Conservation (phyloP, 768 basidiomycete species). For the Suillus decipiens region DNA sequence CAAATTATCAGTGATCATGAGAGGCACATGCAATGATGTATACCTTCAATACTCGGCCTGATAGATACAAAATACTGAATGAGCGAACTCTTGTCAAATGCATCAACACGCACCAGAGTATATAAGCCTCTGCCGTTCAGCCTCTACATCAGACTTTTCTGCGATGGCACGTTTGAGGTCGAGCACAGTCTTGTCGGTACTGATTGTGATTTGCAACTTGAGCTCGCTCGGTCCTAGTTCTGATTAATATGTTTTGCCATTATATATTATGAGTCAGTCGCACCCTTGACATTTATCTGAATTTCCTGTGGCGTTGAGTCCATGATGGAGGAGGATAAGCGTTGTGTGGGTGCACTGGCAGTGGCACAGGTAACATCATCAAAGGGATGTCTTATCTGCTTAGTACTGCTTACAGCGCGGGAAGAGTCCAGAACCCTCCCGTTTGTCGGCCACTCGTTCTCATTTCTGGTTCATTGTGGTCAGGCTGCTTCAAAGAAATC, state of each 20-base stretch:
- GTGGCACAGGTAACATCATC: conserved; percentile 1
- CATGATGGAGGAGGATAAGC: conserved; percentile 42
- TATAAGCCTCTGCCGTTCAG: conserved; percentile 87
- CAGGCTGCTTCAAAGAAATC: neutral
- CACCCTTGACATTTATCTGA: conserved; percentile 73
- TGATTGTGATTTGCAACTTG: conserved; percentile 86
- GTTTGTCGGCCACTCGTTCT: neutral
- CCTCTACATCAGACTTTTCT: conserved; percentile 79
- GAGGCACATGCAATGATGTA: neutral
- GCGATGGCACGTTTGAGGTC: conserved; percentile 94
- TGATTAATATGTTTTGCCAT: neutral
- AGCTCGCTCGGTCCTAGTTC: conserved; percentile 81
- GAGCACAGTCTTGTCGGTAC: conserved; percentile 78
- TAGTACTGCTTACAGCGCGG: neutral
- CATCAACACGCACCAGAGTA: conserved; percentile 69
- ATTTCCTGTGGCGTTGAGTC: conserved; percentile 50
- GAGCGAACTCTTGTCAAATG: neutral
- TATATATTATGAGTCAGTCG: neutral
- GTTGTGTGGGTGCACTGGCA: conserved; percentile 6
- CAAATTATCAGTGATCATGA: conserved; percentile 14
- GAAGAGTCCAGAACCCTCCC: conserved; percentile 1
- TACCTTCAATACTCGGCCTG: conserved; percentile 78
- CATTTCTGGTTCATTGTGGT: neutral
- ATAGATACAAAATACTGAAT: neutral
- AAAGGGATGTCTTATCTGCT: neutral